These are phyloP conservation scores for Talaromyces liani DNA, from an alignment of 495 filamentous ascomycete genomes.

Conservation along the genomic window DNA sequence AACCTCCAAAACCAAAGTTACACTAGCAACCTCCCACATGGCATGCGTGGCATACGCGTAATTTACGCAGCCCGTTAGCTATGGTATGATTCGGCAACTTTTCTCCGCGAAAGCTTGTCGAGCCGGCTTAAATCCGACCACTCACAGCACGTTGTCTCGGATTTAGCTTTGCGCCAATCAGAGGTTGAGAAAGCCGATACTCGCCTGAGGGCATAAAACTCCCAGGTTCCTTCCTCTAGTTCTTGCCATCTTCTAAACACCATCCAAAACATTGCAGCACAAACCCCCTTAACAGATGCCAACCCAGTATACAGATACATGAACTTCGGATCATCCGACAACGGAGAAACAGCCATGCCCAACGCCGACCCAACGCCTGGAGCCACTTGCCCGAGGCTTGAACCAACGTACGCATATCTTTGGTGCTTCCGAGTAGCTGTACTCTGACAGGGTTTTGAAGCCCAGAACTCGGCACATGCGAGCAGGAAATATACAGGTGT, in stretches of 20 bases:
- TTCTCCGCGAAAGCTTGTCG: background rate
- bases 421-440: too few species aligned
- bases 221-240: background rate
- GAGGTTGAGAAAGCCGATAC: background rate
- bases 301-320: slow-evolving; percentile 40
- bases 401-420: too few species aligned
- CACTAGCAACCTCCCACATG: background rate
- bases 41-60: background rate
- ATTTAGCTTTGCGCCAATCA: background rate
- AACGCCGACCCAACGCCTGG: too few species aligned
- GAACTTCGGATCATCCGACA: slow-evolving; percentile 25
- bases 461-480: too few species aligned
- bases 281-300: slow-evolving; percentile 14
- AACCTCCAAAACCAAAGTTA: background rate
- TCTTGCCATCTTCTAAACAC: slow-evolving; percentile 8
- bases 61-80: background rate
- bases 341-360: slow-evolving; percentile 22
- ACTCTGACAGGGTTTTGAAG: too few species aligned
- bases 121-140: background rate
- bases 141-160: background rate
- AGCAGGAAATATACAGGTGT: too few species aligned
- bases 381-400: too few species aligned
- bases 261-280: slow-evolving; percentile 6
- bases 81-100: background rate
- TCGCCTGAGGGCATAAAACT: background rate